Evolutionary conservation across 768 basidiomycete species (phyloP).

Genomic region (Coprinopsis strossmayeri): DNA sequence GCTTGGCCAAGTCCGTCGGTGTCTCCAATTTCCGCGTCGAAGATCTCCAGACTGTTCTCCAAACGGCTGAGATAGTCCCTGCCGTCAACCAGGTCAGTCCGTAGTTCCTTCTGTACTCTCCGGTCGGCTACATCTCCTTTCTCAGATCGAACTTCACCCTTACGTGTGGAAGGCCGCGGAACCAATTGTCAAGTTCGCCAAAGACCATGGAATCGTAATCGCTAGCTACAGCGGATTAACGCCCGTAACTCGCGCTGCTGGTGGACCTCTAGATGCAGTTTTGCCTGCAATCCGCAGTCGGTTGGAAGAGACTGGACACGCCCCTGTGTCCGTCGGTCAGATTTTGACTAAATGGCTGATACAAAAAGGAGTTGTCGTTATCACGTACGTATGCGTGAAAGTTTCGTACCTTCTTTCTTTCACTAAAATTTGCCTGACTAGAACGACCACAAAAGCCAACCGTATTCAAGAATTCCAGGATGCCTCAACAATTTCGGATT

Average conservation of each 20-base stretch:
- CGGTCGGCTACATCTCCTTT: neutral
- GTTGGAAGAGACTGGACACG: constrained; percentile 34
- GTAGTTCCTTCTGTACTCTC: neutral
- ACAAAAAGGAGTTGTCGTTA: constrained; percentile 55
- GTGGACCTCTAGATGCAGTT: constrained; percentile 55
- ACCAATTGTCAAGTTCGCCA: constrained; percentile 45
- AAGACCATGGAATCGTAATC: constrained; percentile 53
- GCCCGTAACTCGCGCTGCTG: constrained; percentile 30
- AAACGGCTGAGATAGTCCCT: constrained; percentile 45
- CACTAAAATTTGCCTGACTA: too few relatives aligned
- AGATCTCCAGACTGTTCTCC: constrained; percentile 46
- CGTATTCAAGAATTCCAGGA: constrained; percentile 41
- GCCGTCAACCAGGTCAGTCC: constrained; percentile 60
- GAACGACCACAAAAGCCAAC: constrained; percentile 41
- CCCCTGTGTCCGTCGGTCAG: constrained; percentile 48
- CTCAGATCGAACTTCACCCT: constrained; percentile 62
- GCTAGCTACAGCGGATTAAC: constrained; percentile 63
- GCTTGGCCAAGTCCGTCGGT: constrained; percentile 52
- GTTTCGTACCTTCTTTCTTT: too few relatives aligned
- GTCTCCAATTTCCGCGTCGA: constrained; percentile 62
- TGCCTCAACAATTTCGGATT: constrained; percentile 36
- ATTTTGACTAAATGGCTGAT: constrained; percentile 64
- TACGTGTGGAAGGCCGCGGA: constrained; percentile 60
- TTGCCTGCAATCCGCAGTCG: constrained; percentile 46
- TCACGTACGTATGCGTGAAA: constrained; percentile 41